Evolutionary conservation across 495 filamentous ascomycete species (phyloP).

Genomic region (Parmelia sp.): DNA sequence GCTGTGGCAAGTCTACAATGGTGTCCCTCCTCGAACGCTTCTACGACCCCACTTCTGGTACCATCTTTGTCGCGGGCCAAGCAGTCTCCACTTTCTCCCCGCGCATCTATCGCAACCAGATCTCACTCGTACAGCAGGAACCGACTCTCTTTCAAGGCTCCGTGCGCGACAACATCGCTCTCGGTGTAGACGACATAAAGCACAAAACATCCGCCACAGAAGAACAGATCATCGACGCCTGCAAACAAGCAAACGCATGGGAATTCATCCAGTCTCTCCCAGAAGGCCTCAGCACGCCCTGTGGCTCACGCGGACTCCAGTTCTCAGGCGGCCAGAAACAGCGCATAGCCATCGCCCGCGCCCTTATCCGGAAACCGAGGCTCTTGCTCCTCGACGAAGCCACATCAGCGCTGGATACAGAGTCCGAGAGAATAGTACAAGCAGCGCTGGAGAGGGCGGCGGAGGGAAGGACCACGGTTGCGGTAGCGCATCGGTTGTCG

Average conservation of each 20-base stretch:
- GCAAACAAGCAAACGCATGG: conserved; percentile 53
- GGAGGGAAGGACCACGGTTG: conserved; percentile 59
- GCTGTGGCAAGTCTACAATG: conserved; percentile 67
- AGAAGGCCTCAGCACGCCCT: conserved; percentile 51
- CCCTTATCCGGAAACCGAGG: conserved; percentile 63
- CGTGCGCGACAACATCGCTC: conserved; percentile 43
- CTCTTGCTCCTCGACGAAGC: conserved; percentile 75
- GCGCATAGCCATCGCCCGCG: conserved; percentile 66
- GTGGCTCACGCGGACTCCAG: conserved; percentile 56
- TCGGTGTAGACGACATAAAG: conserved; percentile 43
- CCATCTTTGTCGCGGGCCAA: no score
- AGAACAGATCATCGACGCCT: conserved; percentile 49
- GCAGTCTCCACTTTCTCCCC: no score
- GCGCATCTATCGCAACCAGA: conserved; percentile 41
- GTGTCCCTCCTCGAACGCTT: conserved; percentile 59
- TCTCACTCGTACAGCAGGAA: conserved; percentile 60
- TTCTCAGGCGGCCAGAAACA: conserved; percentile 77
- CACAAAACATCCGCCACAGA: conserved; percentile 39
- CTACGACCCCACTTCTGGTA: conserved; percentile 52
- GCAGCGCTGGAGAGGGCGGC: conserved; percentile 58
- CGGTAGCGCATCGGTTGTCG: conserved; percentile 69
- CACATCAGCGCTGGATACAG: conserved; percentile 66
- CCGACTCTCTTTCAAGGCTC: conserved; percentile 57
- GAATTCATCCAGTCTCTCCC: conserved; percentile 58
- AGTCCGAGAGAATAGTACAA: conserved; percentile 66